Base-by-base conservation (phyloP, 345 rosid species). In the Acer campestre region DNA sequence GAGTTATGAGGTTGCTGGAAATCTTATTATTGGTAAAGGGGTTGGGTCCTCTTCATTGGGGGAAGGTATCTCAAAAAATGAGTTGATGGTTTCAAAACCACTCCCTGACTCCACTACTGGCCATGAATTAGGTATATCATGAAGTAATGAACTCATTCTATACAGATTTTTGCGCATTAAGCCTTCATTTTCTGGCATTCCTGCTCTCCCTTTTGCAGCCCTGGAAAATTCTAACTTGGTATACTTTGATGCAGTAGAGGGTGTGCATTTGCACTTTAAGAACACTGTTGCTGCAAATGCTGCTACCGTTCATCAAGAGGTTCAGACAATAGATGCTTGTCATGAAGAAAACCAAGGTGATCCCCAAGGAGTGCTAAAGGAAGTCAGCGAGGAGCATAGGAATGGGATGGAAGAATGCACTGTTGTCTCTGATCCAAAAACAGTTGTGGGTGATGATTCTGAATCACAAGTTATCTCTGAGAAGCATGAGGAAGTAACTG, bases 41-140 rank as follows among this genome's bases (percentile, higher is more conserved):
- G 73, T 77, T 75, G 80, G 56, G 63, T 73, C 82, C 7, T 56
- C 82, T 7, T 71, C 78, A 18, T 78, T 38, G 77, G 81, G 67
- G 13, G 79, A 77, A 25, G 83, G 35, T 74, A 75, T 55, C 69
- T 18, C 77, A 18, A 74, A 64, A 67, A 81, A 82, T 71, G 78
- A 87, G 82, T 73, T 77, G 73, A 64, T 31, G 35, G 85, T 53
- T 65, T 78, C 83, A 25, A 79, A 84, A 70, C 46, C 82, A 65
- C 78, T 75, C 63, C 70, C 84, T 40, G 82, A 84, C 84, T 61
- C 84, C 68, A 64, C 70, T 81, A 74, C 68, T 79, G 65, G 44
- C 6, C 74, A 79, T 31, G 83, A 78, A 55, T 79, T 86, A 74
- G 91, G 96, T 93, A 81, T 73, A 40, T 83, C 62, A 23, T 78